phyloP scores from a whole-genome alignment of 2,329 filamentous ascomycete genomes.

The Clonostachys byssicola region DNA sequence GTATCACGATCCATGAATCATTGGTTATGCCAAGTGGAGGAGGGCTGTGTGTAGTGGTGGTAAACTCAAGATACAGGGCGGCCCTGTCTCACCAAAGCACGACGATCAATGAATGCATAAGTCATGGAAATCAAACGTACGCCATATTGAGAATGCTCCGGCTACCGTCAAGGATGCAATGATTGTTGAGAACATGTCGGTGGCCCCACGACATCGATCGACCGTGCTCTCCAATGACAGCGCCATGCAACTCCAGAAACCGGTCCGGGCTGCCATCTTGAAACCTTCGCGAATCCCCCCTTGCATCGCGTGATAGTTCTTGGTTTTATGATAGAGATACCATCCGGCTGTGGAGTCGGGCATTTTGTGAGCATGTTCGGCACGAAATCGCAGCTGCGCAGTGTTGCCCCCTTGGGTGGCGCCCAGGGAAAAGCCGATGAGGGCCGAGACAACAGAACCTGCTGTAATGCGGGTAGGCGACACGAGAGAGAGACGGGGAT shows the following conservation, averaged over 20 bases:
- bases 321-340: slow-evolving; percentile 98
- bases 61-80: too few relatives aligned
- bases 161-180: slow-evolving; percentile 81
- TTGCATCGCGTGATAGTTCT: slow-evolving; percentile 84
- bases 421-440: slow-evolving; percentile 68
- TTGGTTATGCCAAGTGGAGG: too few relatives aligned
- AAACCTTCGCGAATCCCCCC: slow-evolving; percentile 76
- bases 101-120: too few relatives aligned
- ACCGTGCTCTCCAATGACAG: slow-evolving; percentile 82
- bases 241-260: slow-evolving; percentile 71
- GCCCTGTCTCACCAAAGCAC: too few relatives aligned
- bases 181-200: slow-evolving; percentile 77
- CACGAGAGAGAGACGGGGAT: slow-evolving; percentile 56
- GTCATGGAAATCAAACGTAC: slow-evolving; percentile 42
- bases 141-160: slow-evolving; percentile 81
- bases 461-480: slow-evolving; percentile 62
- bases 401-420: slow-evolving; percentile 67
- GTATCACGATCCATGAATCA: too few relatives aligned
- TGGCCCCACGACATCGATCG: slow-evolving; percentile 64
- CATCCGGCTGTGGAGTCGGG: slow-evolving; percentile 79
- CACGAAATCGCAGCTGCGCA: slow-evolving; percentile 80
- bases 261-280: slow-evolving; percentile 67
- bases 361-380: slow-evolving; percentile 93
- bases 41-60: too few relatives aligned
- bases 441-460: slow-evolving; percentile 58